Evolutionary conservation across 192 early-diverging fungal species (phyloP).

Genomic region (Coemansia sp.): DNA sequence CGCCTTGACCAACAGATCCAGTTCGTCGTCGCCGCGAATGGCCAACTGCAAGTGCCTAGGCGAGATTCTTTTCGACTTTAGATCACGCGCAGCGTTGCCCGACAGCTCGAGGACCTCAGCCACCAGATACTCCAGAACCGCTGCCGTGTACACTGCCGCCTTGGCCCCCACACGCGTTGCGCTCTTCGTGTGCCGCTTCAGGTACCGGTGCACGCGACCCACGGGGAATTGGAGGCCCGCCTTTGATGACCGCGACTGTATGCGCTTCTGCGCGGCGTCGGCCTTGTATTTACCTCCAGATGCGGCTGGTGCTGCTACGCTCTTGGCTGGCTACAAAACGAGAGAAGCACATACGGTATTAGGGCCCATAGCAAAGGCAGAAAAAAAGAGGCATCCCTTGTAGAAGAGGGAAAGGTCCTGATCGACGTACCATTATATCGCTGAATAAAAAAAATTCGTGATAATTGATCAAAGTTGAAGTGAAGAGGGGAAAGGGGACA

Average conservation of each 20-base stretch:
- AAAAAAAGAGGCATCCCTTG: too few relatives aligned
- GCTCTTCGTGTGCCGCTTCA: conserved; percentile 79
- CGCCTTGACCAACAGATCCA: conserved; percentile 85
- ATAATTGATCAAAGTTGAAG: neutral
- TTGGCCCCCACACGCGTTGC: conserved; percentile 87
- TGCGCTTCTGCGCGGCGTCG: conserved; percentile 44
- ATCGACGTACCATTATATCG: conserved; percentile 13
- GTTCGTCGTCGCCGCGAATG: conserved; percentile 91
- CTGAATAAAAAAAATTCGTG: conserved; percentile 5
- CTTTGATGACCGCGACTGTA: conserved; percentile 57
- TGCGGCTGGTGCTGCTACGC: conserved; percentile 44
- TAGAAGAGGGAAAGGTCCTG: conserved; percentile 1
- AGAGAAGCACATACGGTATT: neutral
- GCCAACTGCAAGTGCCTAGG: conserved; percentile 90
- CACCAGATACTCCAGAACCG: conserved; percentile 90
- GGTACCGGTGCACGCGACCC: conserved; percentile 90
- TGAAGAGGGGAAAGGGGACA: conserved; percentile 4
- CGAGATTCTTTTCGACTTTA: conserved; percentile 89
- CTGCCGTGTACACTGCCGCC: conserved; percentile 90
- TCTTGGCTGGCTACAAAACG: conserved; percentile 47
- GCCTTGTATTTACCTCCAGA: conserved; percentile 53
- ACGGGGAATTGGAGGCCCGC: conserved; percentile 82
- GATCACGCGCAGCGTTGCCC: conserved; percentile 88
- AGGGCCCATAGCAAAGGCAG: neutral
- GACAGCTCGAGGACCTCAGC: conserved; percentile 93